Evolutionary conservation across 2,329 filamentous ascomycete species (phyloP).

Genomic region (Stagonosporopsis tanaceti): DNA sequence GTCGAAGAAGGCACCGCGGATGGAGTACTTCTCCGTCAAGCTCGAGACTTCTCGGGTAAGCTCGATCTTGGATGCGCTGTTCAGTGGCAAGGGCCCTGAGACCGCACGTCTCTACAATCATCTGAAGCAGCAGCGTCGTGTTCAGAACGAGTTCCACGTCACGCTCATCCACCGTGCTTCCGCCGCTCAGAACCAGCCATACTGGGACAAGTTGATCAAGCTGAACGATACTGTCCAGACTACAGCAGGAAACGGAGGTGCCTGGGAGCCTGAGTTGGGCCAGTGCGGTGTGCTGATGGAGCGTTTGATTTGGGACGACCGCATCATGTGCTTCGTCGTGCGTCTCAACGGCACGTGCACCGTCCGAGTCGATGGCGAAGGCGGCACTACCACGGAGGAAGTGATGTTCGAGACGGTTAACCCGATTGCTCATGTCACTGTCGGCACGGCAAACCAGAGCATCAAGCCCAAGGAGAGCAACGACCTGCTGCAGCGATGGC

Average conservation of each 20-base stretch:
- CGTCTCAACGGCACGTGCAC: conserved; percentile 56
- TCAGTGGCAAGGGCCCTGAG: conserved; percentile 64
- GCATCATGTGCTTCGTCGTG: conserved; percentile 91
- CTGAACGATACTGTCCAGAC: conserved; percentile 57
- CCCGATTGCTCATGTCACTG: conserved; percentile 82
- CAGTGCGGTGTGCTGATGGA: conserved; percentile 70
- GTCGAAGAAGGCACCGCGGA: conserved; percentile 57
- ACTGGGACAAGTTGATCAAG: conserved; percentile 78
- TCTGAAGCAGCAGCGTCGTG: conserved; percentile 74
- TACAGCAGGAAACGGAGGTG: conserved; percentile 49
- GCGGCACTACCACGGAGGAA: conserved; percentile 55
- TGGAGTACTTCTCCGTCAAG: conserved; percentile 72
- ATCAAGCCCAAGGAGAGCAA: conserved; percentile 98
- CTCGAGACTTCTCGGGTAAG: conserved; percentile 62
- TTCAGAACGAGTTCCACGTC: conserved; percentile 90
- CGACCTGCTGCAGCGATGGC: conserved; percentile 77
- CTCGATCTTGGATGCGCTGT: conserved; percentile 72
- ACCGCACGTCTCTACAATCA: conserved; percentile 75
- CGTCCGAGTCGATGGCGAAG: conserved; percentile 28
- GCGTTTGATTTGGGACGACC: conserved; percentile 79
- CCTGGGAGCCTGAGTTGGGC: conserved; percentile 64
- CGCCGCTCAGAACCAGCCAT: conserved; percentile 66
- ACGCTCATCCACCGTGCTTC: conserved; percentile 86
- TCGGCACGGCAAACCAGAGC: conserved; percentile 76
- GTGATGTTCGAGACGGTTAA: conserved; percentile 71